A percentile compares a stretch with the other conserved stretches of the same genome.
Conservation (phyloP, 2,329 filamentous ascomycete species). For the Pestalotiopsis sp. region DNA sequence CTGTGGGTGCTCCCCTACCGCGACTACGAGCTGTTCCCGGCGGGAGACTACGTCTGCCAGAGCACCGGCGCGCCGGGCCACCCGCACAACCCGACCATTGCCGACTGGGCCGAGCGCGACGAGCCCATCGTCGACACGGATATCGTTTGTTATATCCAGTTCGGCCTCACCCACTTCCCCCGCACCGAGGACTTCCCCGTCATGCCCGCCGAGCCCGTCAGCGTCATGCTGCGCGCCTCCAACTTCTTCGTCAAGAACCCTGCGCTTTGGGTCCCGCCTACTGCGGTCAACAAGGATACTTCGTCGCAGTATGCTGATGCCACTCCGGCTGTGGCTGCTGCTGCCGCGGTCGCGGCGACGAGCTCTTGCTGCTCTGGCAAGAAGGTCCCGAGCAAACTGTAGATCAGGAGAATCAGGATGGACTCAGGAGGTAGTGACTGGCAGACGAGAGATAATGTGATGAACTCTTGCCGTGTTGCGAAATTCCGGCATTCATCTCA, state of each 20-base stretch:
- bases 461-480: too few relatives aligned
- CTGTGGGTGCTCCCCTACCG: constrained; percentile 52
- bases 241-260: constrained; percentile 19
- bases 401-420: neutral
- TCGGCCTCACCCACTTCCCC: constrained; percentile 55
- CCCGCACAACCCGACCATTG: constrained; percentile 41
- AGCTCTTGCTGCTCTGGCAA: neutral
- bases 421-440: too few relatives aligned
- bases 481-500: too few relatives aligned
- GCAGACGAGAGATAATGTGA: too few relatives aligned
- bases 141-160: constrained; percentile 53
- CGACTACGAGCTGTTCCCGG: constrained; percentile 53
- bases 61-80: constrained; percentile 48
- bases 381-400: neutral
- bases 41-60: constrained; percentile 55
- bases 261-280: constrained; percentile 16
- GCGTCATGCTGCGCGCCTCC: constrained; percentile 16
- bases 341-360: neutral
- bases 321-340: neutral
- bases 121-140: constrained; percentile 58
- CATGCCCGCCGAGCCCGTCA: constrained; percentile 19
- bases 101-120: constrained; percentile 48
- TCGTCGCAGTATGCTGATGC: constrained; percentile 12
- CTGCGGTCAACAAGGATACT: constrained; percentile 9
- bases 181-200: constrained; percentile 56